Evolutionary conservation across 768 basidiomycete species (phyloP).

Genomic region (Lactarius akahatsu): DNA sequence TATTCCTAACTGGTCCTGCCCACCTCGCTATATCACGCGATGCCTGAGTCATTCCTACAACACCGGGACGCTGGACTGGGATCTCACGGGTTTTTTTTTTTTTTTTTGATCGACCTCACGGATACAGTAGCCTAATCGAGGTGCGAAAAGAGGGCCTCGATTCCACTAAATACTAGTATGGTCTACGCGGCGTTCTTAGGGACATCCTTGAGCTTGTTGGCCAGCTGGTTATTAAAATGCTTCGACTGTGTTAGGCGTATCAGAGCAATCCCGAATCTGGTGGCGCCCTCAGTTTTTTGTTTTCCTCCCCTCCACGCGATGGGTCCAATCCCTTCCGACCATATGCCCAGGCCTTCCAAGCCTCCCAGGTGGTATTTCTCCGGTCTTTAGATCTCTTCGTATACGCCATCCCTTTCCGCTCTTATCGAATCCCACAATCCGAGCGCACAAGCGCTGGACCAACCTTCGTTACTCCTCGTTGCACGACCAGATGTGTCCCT

Average conservation of each 20-base stretch:
- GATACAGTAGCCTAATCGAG: neutral
- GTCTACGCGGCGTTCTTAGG: neutral
- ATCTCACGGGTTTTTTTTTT: no score
- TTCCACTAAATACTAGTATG: neutral
- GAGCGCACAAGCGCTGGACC: neutral
- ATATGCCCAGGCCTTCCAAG: conserved; percentile 3
- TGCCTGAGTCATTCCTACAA: no score
- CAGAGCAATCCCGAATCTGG: no score
- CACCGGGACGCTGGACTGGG: no score
- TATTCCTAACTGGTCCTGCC: no score
- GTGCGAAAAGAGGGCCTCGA: neutral
- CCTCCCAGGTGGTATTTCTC: neutral
- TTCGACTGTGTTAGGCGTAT: no score
- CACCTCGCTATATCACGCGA: no score
- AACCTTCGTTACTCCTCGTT: conserved; percentile 8
- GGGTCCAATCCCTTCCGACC: neutral
- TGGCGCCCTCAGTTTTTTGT: no score
- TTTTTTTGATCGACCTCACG: no score
- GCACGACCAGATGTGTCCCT: neutral
- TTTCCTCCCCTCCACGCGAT: neutral
- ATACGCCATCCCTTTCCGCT: conserved; percentile 1
- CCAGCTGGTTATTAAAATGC: neutral
- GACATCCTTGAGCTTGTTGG: neutral
- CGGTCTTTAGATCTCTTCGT: conserved; percentile 1
- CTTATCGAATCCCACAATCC: conserved; percentile 6